phyloP scores from a whole-genome alignment of 1,284 basidiomycete species.

The Blastosporella zonata region DNA sequence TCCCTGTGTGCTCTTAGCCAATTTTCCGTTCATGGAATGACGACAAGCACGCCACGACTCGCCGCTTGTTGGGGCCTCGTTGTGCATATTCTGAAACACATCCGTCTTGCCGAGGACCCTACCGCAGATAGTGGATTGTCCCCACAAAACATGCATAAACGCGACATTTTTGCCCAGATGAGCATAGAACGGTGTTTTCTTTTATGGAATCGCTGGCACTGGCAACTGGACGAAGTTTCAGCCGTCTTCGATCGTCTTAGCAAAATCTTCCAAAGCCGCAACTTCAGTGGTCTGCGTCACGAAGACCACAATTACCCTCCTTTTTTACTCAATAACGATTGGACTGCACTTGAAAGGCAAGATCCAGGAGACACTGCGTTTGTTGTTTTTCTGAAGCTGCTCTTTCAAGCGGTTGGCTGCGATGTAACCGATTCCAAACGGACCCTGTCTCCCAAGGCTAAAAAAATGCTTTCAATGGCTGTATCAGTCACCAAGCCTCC shows the following conservation, averaged over 20 bases:
- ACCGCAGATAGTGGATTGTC: constrained; percentile 41
- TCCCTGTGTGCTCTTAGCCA: constrained; percentile 76
- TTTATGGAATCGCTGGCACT: constrained; percentile 72
- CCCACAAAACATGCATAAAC: constrained; percentile 47
- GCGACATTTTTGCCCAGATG: constrained; percentile 76
- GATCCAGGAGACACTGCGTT: constrained; percentile 70
- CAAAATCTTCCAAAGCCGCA: constrained; percentile 78
- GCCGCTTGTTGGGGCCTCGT: constrained; percentile 70
- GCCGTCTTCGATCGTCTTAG: constrained; percentile 65
- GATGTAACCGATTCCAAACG: constrained; percentile 26
- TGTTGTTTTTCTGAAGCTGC: constrained; percentile 77
- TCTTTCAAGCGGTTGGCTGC: constrained; percentile 53
- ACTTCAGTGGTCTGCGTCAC: constrained; percentile 74
- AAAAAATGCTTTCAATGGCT: constrained; percentile 76
- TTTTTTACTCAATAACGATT: constrained; percentile 69
- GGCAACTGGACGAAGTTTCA: constrained; percentile 64
- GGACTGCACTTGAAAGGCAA: constrained; percentile 52
- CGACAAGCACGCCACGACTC: constrained; percentile 45
- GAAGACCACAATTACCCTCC: constrained; percentile 76
- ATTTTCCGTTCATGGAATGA: constrained; percentile 68
- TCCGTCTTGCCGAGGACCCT: constrained; percentile 57
- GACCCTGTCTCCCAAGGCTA: constrained; percentile 49
- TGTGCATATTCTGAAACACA: constrained; percentile 52
- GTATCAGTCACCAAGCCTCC: constrained; percentile 73
- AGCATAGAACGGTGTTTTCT: constrained; percentile 75